Evolutionary conservation across 192 early-diverging fungal genomes (phyloP).

Genomic region (Backusella tuberculispora): DNA sequence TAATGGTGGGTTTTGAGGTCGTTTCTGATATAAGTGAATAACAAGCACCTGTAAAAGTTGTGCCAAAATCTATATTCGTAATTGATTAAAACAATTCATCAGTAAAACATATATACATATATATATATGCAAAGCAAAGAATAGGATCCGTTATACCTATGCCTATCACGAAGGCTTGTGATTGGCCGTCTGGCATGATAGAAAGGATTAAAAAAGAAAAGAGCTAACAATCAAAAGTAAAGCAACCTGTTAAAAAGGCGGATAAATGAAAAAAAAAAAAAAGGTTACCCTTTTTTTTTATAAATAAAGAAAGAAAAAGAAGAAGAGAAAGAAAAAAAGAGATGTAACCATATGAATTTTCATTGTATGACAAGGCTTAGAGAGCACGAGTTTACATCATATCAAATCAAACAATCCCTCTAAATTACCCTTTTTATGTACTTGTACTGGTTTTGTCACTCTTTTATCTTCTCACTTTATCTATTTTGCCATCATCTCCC

Average conservation of each 20-base stretch:
- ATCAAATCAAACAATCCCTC: background rate
- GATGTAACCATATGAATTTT: background rate
- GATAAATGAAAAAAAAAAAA: background rate
- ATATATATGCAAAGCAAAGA: background rate
- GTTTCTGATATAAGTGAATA: background rate
- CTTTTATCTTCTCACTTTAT: background rate
- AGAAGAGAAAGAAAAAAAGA: background rate
- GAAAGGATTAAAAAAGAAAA: background rate
- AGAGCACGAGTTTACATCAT: background rate
- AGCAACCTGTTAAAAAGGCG: background rate
- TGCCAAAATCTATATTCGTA: background rate
- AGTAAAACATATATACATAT: background rate
- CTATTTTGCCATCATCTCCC: no score
- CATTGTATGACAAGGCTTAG: slow-evolving; percentile 2
- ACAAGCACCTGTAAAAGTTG: background rate
- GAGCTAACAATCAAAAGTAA: background rate
- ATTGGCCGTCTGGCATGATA: background rate
- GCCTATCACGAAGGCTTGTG: background rate
- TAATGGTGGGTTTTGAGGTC: background rate
- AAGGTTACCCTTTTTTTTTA: background rate
- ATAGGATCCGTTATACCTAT: background rate
- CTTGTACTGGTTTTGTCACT: no score
- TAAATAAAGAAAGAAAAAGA: background rate
- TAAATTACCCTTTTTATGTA: background rate
- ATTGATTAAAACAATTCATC: background rate